phyloP scores from a whole-genome alignment of 2,329 filamentous ascomycete species.

The Gyromitra esculenta region DNA sequence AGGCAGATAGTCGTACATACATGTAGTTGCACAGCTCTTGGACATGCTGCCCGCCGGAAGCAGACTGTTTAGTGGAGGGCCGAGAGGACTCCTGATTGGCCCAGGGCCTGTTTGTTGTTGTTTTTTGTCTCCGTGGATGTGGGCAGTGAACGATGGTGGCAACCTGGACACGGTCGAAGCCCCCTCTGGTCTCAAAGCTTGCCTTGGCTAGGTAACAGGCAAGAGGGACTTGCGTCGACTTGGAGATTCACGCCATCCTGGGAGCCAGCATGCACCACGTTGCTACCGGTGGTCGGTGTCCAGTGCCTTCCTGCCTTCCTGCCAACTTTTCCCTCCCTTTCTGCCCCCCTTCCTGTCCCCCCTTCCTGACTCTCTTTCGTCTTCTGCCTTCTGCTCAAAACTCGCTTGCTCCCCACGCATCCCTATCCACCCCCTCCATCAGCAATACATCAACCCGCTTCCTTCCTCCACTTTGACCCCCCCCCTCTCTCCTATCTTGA shows the following conservation, averaged over 20 bases:
- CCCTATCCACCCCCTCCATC: slow-evolving; percentile 42
- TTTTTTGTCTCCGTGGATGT: slow-evolving; percentile 10
- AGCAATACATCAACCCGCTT: slow-evolving; percentile 40
- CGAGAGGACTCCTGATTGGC: slow-evolving; percentile 10
- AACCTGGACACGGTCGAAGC: slow-evolving; percentile 13
- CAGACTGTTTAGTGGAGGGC: slow-evolving; percentile 14
- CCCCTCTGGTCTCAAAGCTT: slow-evolving; percentile 34
- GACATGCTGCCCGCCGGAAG: slow-evolving; percentile 23
- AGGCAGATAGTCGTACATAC: slow-evolving; percentile 8
- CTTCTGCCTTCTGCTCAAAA: slow-evolving; percentile 44
- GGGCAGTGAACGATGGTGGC: slow-evolving; percentile 26
- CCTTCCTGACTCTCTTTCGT: neutral
- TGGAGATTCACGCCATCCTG: slow-evolving; percentile 21
- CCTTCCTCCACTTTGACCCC: slow-evolving; percentile 42
- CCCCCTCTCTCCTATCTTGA: slow-evolving; percentile 48
- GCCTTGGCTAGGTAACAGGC: slow-evolving; percentile 27
- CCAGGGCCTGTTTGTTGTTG: slow-evolving; percentile 26
- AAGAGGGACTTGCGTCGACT: slow-evolving; percentile 39
- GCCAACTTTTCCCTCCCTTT: slow-evolving; percentile 24
- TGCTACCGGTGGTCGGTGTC: slow-evolving; percentile 31
- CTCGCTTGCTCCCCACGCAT: slow-evolving; percentile 46
- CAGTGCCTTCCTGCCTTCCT: neutral
- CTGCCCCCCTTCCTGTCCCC: slow-evolving; percentile 12
- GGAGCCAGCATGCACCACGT: slow-evolving; percentile 44
- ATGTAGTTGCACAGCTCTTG: neutral